A percentile compares a stretch with the other conserved stretches of the same genome.
These are phyloP conservation scores for Nicotiana paniculata DNA, from an alignment of 257 asterid species.

Conservation along the genomic window DNA sequence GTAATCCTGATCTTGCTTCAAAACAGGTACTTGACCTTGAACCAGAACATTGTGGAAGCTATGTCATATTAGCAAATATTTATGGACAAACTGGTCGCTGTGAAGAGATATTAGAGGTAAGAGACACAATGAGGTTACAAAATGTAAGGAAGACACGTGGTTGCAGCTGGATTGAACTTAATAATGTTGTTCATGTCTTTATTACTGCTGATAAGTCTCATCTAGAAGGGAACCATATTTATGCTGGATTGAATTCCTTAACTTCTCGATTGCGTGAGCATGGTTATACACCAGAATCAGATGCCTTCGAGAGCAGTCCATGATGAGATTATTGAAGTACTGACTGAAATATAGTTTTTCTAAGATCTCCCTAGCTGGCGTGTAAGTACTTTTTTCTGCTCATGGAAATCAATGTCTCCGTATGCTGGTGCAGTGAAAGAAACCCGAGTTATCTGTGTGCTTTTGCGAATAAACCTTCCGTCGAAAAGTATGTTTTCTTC, in stretches of 20 bases:
- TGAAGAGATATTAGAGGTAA: conserved; percentile 59
- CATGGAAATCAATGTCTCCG: neutral
- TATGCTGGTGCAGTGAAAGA: neutral
- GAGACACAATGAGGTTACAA: conserved; percentile 61
- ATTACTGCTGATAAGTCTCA: conserved; percentile 47
- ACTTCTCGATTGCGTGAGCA: conserved; percentile 45
- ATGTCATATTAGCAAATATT: conserved; percentile 65
- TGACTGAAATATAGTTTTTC: neutral
- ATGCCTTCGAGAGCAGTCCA: conserved; percentile 28
- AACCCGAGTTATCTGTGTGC: neutral
- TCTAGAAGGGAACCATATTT: conserved; percentile 39
- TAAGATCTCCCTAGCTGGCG: neutral
- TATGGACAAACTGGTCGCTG: conserved; percentile 72
- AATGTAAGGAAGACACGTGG: conserved; percentile 82
- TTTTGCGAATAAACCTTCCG: neutral
- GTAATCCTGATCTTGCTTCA: conserved; percentile 16
- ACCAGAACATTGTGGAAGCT: conserved; percentile 71
- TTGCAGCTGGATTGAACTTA: conserved; percentile 82
- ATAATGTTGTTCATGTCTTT: conserved; percentile 57
- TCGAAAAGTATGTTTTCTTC: neutral
- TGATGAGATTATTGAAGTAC: conserved; percentile 10
- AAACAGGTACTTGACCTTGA: conserved; percentile 48
- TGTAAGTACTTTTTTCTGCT: neutral
- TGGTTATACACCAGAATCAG: conserved; percentile 23
- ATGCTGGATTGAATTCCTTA: conserved; percentile 49